These are phyloP conservation scores for Cladosporium austrohemisphaericum DNA, from an alignment of 2,329 filamentous ascomycete genomes.

Conservation along the genomic window DNA sequence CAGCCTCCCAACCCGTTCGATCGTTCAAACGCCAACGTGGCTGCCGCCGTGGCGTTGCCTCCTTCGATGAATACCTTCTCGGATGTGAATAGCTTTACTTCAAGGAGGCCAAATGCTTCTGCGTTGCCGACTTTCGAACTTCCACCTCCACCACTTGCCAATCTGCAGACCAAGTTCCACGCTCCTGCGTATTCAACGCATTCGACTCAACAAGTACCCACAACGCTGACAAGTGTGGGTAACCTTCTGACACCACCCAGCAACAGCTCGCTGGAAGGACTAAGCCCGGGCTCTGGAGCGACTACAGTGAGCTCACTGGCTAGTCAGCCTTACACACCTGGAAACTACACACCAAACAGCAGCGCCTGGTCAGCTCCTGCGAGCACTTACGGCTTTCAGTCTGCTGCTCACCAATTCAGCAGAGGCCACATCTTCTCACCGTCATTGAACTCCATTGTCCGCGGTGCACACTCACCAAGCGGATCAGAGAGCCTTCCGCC, in stretches of 20 bases:
- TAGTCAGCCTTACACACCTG: slow-evolving; percentile 41
- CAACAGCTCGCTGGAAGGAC: slow-evolving; percentile 56
- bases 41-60: slow-evolving; percentile 58
- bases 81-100: slow-evolving; percentile 64
- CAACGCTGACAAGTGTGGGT: slow-evolving; percentile 49
- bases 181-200: slow-evolving; percentile 34
- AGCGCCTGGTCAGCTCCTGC: slow-evolving; percentile 50
- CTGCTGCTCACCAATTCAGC: slow-evolving; percentile 46
- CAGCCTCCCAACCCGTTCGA: slow-evolving; percentile 29
- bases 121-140: slow-evolving; percentile 67
- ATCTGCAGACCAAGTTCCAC: slow-evolving; percentile 50
- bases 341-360: slow-evolving; percentile 55
- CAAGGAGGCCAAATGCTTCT: slow-evolving; percentile 66
- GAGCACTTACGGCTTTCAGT: slow-evolving; percentile 53
- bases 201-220: slow-evolving; percentile 44
- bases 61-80: slow-evolving; percentile 60
- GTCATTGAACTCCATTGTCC: slow-evolving; percentile 51
- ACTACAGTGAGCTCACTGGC: slow-evolving; percentile 43
- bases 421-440: slow-evolving; percentile 55
- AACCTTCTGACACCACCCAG: slow-evolving; percentile 62
- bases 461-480: slow-evolving; percentile 57
- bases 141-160: slow-evolving; percentile 57
- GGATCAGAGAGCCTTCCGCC: slow-evolving; percentile 60
- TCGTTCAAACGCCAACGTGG: slow-evolving; percentile 54
- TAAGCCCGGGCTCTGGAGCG: slow-evolving; percentile 58